These are phyloP conservation scores for Aspergillus latus DNA, from an alignment of 2,329 filamentous ascomycete species.

Conservation along the genomic window DNA sequence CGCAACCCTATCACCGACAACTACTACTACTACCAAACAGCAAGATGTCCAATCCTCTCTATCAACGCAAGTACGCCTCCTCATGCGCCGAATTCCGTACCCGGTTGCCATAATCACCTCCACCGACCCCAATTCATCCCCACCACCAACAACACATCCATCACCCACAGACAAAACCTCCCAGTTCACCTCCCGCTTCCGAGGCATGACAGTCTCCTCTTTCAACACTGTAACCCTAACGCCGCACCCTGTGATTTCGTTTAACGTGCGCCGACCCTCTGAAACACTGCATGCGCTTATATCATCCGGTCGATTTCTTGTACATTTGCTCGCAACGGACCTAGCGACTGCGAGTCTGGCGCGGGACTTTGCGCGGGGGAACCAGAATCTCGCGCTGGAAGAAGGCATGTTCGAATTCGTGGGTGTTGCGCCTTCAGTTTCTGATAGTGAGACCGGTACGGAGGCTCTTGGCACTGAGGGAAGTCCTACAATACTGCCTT, in stretches of 20 bases:
- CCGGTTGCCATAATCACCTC: constrained; percentile 59
- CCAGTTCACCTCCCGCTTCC: constrained; percentile 26
- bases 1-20: neutral
- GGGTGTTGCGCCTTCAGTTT: constrained; percentile 10
- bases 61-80: constrained; percentile 41
- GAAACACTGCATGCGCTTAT: constrained; percentile 56
- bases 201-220: constrained; percentile 61
- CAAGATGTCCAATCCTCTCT: constrained; percentile 16
- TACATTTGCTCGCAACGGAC: constrained; percentile 51
- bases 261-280: constrained; percentile 60
- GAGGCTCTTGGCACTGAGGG: neutral
- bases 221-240: constrained; percentile 59
- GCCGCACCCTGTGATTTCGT: constrained; percentile 58
- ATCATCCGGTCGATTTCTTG: constrained; percentile 47
- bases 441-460: neutral
- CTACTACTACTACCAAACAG: no score
- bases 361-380: constrained; percentile 42
- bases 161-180: neutral
- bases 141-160: constrained; percentile 11
- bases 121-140: constrained; percentile 32
- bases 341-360: constrained; percentile 37
- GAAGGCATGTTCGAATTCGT: constrained; percentile 33
- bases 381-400: constrained; percentile 36
- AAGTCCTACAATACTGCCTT: constrained; percentile 12
- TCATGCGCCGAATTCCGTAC: constrained; percentile 58